A percentile compares a stretch with the other conserved stretches of the same genome.
Evolutionary conservation across 2,329 filamentous ascomycete species (phyloP).

Genomic region (Hypoxylon sp.): DNA sequence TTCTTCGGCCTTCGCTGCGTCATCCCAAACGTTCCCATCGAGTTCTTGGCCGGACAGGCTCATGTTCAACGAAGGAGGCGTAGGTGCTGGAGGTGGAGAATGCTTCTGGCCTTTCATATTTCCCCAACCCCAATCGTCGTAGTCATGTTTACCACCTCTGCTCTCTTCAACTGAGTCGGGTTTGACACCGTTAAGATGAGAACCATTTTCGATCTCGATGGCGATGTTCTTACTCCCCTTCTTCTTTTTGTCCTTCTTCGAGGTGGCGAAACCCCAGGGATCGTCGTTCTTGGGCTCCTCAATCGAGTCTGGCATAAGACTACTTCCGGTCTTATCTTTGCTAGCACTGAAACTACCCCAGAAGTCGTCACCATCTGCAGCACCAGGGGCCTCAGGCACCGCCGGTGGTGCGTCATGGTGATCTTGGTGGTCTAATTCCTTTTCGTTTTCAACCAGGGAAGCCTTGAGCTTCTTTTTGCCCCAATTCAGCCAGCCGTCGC

Average conservation of each 20-base stretch:
- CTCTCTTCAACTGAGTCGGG: constrained; percentile 63
- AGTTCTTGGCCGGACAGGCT: constrained; percentile 52
- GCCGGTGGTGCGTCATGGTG: constrained; percentile 32
- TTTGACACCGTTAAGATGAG: constrained; percentile 63
- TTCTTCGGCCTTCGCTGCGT: constrained; percentile 50
- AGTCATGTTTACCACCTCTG: constrained; percentile 61
- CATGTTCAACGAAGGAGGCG: constrained; percentile 63
- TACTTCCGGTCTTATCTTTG: constrained; percentile 51
- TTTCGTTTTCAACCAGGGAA: constrained; percentile 47
- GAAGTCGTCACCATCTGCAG: constrained; percentile 44
- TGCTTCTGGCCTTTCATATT: constrained; percentile 60
- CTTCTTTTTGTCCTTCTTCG: constrained; percentile 67
- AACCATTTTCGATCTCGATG: constrained; percentile 63
- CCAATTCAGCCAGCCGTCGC: constrained; percentile 46
- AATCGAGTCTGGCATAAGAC: constrained; percentile 59
- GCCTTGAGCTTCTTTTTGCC: constrained; percentile 54
- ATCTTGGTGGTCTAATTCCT: constrained; percentile 40
- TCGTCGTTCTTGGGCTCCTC: constrained; percentile 62
- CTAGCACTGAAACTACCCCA: constrained; percentile 41
- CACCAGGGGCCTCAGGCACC: constrained; percentile 44
- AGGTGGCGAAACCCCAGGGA: constrained; percentile 55
- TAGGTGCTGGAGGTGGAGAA: constrained; percentile 64
- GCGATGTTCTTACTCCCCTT: constrained; percentile 67
- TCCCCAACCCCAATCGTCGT: constrained; percentile 62
- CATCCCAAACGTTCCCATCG: constrained; percentile 55